Base-by-base conservation (phyloP, 805 yeast genomes). In the Teunomyces panamensis region DNA sequence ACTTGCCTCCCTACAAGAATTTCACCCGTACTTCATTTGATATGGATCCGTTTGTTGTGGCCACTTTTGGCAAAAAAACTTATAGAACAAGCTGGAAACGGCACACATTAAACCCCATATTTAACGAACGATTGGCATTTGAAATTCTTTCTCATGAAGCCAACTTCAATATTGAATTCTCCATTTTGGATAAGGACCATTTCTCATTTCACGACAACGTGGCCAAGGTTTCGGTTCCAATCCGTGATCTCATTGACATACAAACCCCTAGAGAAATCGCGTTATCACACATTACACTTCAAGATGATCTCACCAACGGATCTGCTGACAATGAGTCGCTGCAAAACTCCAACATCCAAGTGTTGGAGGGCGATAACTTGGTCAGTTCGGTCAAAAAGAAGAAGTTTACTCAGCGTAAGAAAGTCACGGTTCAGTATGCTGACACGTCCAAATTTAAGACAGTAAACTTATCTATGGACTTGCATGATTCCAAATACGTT, bases 21-120 rank as follows among this genome's bases (percentile, higher is more conserved):
- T 69, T 87, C 11, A 81, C 87, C 0, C 72, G 90, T 8, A 80
- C 89, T 17, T 84, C 91, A 1, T 92, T 87, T 60, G 96, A 90
- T 64, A 89, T 94, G 95, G 99, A 94, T 61, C 98, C 98, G 2
- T 94, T 92, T 68, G 92, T 92, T 2, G 89, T 92, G 14, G 84
- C 89, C 1, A 84, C 96, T 0, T 89, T 92, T 64, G 97, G 97
- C 8, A 84, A 87, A 57, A 85, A 85, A 54, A 89, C 92, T 0
- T 92, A 81, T 64, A 79, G 95, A 55, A 90, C 97, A 0, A 83
- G 90, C 9, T 85, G 90, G 83, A 78, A 84, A 54, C 78, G 87
- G 17, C 97, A 92, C 63, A 85, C 89, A 1, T 65, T 89, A 44
- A 84, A 84, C 46, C 99, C 99, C 0, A 75, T 83, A 0, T 92